Evolutionary conservation across 2,329 filamentous ascomycete genomes (phyloP).

Genomic region (Xylaria sp.): DNA sequence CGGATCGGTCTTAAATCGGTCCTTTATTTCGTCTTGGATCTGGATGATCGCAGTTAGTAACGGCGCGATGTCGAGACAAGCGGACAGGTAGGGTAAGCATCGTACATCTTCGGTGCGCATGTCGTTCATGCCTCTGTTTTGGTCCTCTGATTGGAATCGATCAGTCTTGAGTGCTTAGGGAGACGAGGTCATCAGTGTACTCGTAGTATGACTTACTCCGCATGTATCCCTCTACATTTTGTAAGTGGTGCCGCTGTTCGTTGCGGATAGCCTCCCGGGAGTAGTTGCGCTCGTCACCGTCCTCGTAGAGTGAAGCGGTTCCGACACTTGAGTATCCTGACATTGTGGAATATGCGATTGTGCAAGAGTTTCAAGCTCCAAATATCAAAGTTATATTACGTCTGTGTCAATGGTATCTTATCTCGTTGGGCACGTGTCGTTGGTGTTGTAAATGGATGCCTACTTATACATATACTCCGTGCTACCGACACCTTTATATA

Average conservation of each 20-base stretch:
- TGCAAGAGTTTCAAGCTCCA: not conserved
- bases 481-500: constrained; percentile 10
- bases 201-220: constrained; percentile 36
- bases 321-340: constrained; percentile 32
- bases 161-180: not conserved
- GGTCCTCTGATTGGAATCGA: constrained; percentile 39
- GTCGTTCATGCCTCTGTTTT: constrained; percentile 42
- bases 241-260: constrained; percentile 42
- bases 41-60: constrained; percentile 27
- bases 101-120: constrained; percentile 45
- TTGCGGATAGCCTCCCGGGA: constrained; percentile 34
- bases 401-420: not conserved
- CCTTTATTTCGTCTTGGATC: constrained; percentile 39
- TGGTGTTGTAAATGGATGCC: not conserved
- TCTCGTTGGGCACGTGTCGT: not conserved
- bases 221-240: constrained; percentile 43
- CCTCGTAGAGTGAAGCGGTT: constrained; percentile 36
- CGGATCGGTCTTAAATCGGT: constrained; percentile 46
- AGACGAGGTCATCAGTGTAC: not conserved
- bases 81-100: not conserved
- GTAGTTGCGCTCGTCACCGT: constrained; percentile 43
- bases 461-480: not conserved
- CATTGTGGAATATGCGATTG: constrained; percentile 6
- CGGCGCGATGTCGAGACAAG: not conserved
- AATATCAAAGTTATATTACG: not conserved